Percentiles rank a stretch among this genome's conserved stretches.
Evolutionary conservation across 495 filamentous ascomycete species (phyloP).

Genomic region (Umbilicaria muhlenbergii): DNA sequence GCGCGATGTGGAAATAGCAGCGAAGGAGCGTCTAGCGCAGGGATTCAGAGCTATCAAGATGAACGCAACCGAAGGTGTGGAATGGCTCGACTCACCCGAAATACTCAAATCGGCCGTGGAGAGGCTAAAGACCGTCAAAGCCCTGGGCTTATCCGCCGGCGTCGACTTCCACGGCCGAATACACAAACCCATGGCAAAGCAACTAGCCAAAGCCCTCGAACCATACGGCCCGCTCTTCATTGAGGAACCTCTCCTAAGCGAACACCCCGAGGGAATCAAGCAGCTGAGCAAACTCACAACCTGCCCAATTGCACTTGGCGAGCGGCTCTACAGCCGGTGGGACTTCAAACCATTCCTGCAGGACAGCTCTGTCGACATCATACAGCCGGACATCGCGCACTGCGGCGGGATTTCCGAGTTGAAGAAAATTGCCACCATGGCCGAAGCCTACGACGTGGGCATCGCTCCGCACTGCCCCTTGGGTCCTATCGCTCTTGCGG

Average conservation of each 20-base stretch:
- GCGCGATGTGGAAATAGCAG: constrained; percentile 47
- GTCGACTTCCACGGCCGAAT: constrained; percentile 69
- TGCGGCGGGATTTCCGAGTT: constrained; percentile 64
- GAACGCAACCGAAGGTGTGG: constrained; percentile 68
- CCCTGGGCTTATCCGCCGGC: constrained; percentile 52
- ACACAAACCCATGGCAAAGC: constrained; percentile 72
- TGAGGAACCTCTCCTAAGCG: constrained; percentile 60
- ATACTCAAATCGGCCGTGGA: constrained; percentile 50
- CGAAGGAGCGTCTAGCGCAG: constrained; percentile 49
- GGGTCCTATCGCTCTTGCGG: constrained; percentile 61
- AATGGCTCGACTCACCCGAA: constrained; percentile 61
- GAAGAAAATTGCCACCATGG: constrained; percentile 54
- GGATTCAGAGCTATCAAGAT: constrained; percentile 65
- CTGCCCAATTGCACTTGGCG: constrained; percentile 59
- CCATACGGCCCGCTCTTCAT: constrained; percentile 63
- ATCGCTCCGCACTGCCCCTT: constrained; percentile 66
- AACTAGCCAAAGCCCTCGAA: constrained; percentile 54
- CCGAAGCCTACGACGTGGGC: constrained; percentile 64
- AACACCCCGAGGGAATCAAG: constrained; percentile 56
- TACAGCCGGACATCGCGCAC: constrained; percentile 66
- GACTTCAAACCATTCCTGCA: constrained; percentile 62
- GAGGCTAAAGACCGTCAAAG: constrained; percentile 52
- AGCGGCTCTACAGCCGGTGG: constrained; percentile 61
- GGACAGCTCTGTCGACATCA: constrained; percentile 50
- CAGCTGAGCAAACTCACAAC: constrained; percentile 43